phyloP scores from a whole-genome alignment of 1,284 basidiomycete genomes.

The Athelia psychrophila region DNA sequence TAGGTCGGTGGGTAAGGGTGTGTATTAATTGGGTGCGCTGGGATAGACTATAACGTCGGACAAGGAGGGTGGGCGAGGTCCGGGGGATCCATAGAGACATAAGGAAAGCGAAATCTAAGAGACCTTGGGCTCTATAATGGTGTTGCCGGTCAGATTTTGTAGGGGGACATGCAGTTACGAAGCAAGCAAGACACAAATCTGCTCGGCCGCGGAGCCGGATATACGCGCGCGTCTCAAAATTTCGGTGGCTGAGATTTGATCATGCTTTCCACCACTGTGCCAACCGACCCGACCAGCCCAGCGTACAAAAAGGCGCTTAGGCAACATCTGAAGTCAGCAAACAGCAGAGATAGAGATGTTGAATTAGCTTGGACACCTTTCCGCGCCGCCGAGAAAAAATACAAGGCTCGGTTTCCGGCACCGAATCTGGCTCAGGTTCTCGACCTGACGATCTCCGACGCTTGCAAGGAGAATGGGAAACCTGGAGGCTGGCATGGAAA shows the following conservation, averaged over 20 bases:
- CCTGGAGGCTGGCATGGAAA: constrained; percentile 48
- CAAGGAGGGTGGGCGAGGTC: not conserved
- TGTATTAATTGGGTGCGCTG: not conserved
- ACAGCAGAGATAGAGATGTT: constrained; percentile 39
- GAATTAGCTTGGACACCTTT: constrained; percentile 67
- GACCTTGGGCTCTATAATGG: too few species aligned
- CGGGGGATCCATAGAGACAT: constrained; percentile 1
- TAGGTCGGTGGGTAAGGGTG: not conserved
- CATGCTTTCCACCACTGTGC: constrained; percentile 2
- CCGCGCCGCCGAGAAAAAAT: constrained; percentile 72
- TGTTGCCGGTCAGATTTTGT: too few species aligned
- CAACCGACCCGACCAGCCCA: constrained; percentile 21
- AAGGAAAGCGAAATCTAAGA: not conserved
- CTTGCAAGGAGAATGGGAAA: constrained; percentile 36
- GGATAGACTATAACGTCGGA: not conserved
- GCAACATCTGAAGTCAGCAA: constrained; percentile 58
- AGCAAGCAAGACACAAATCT: too few species aligned
- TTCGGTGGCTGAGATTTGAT: not conserved
- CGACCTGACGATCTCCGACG: constrained; percentile 51
- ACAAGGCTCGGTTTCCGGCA: constrained; percentile 72
- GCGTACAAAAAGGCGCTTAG: constrained; percentile 67
- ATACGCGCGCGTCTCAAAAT: not conserved
- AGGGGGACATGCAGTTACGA: too few species aligned
- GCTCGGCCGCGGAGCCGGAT: too few species aligned
- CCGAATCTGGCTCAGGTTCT: constrained; percentile 67